Evolutionary conservation across 192 early-diverging fungal genomes (phyloP), one percentile per base, ranked within the genome.

Genomic region (Backusella macrospora): DNA sequence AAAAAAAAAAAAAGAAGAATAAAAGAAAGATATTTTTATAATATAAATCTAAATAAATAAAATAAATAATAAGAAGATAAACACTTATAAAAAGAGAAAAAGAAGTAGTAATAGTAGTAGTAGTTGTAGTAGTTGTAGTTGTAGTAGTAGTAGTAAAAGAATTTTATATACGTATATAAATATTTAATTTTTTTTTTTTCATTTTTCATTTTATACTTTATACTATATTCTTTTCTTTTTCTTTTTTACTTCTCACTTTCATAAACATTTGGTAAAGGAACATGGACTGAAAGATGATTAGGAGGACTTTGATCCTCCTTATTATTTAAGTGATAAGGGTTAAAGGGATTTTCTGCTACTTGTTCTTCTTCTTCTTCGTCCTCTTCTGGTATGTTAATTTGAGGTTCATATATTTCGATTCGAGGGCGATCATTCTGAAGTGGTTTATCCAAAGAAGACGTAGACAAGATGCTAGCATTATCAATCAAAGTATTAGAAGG

Each of bases 381-480:
- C 26, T 68, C 67, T 29, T 45, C 38, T 38, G 63, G 43, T 34
- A 68, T 46, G 21, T 68, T 68, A 21, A 68, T 21, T 68, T 68
- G 42, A 68, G 67, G 67, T 26, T 47, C 67, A 12, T 68, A 68
- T 44, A 68, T 68, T 47, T 68, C 45, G 34, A 68, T 68, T 8
- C 42, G 38, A 29, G 38, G 38, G 3, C 21, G 29, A 34, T 34
- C 29, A 34, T 34, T 34, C 29, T 34, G 29, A 34, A 34, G 42
- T 47, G 26, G 65, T 3, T 46, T 47, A 14, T 46, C 21, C 10
- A 26, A 18, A 26, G 52, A 59, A 59, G 29, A 34, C 5, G 21
- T 14, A 8, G 21, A 37, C 6, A 47, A 7, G 21, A 66, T 40
- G 43, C 65, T 40, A 66, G 67, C 44, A 46, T 68, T 47, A 68